Evolutionary conservation across 352 stramenopile species (phyloP), one percentile per base, ranked within the genome.

Genomic region (Pythium sp.): DNA sequence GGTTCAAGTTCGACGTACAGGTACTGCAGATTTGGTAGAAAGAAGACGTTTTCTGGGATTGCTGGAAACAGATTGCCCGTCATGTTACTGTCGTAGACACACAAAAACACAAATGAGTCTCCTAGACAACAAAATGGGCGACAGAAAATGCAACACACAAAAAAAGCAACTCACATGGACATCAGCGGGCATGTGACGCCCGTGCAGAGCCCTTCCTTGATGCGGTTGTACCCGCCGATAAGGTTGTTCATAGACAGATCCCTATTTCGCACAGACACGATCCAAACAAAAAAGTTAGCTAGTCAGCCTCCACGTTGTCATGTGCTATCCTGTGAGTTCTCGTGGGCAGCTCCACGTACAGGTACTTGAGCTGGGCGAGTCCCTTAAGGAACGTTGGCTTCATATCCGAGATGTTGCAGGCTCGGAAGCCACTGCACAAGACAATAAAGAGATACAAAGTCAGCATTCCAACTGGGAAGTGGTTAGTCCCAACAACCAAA

Each of bases 161-260:
- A 11, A 64, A 20, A 6, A 20, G 2, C 6, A 3, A 24, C 64
- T 38, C 62, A 74, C 70, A 86, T 83, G 28, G 72, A 82, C 67
- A 79, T 71, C 24, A 86, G 53, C 2, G 76, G 78, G 32, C 78
- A 86, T 41, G 78, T 76, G 41, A 83, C 80, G 58, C 75, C 76
- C 7, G 76, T 74, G 70, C 78, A 83, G 64, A 86, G 74, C 64
- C 79, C 72, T n/a, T 78, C 67, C n/a, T 70, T 76, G 59, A 86
- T 80, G 15, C 76, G 78, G 46, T 72, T 79, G 74, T 86, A 86
- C 3, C 69, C 72, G 12, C 76, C 76, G 2, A 74, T 15, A n/a
- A 86, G 62, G 18, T 82, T 75, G 67, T 86, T 86, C 53, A 75
- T 49, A n/a, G 78, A 86, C 5, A 86, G 54, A 55, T 86, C 78